Evolutionary conservation across 2,329 filamentous ascomycete genomes (phyloP), one percentile per base, ranked within the genome.

Genomic region (Phoma sp.): DNA sequence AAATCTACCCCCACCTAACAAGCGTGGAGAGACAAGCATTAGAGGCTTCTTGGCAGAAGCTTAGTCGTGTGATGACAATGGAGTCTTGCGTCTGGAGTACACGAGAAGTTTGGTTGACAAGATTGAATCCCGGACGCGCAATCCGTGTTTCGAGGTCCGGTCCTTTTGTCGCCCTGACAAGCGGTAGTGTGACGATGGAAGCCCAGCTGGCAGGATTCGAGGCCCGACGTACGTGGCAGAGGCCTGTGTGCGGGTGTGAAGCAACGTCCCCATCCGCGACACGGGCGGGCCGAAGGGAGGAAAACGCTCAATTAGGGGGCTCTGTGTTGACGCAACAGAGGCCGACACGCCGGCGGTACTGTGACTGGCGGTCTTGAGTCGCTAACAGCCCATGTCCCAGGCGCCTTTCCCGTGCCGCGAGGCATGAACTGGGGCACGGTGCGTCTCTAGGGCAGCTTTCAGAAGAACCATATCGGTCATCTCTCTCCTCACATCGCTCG

Each of bases 21-120:
- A 55, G 45, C 40, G 37, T 33, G 29, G 40, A 38, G 19, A 49
- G 40, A 66, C 50, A 70, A 70, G 67, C 67, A 60, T 68, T 64
- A 39, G 21, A 43, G 25, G 25, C 27, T 41, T 37, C 65, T 70
- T 69, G 65, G 67, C 67, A 43, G 61, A 70, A 63, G 65, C 67
- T 70, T 70, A 64, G 60, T 54, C 9, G 24, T 22, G 36, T 32
- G 31, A 46, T 45, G 40, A 29, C 44, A 32, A 35, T 44, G n/a
- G n/a, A 22, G 41, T 47, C 46, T 50, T 31, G 52, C 50, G 10
- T 51, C 46, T 50, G 31, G 52, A 55, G 51, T 41, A 32, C 24
- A 6, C 10, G 43, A 33, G 12, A 24, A 27, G 36, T 46, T 50
- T 33, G 52, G 41, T 33, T 38, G 46, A 44, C 41, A 25, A 33